A percentile compares a stretch with the other conserved stretches of the same genome.
Conservation (phyloP, 441 rosid species). For the Dalechampia spathulata region DNA sequence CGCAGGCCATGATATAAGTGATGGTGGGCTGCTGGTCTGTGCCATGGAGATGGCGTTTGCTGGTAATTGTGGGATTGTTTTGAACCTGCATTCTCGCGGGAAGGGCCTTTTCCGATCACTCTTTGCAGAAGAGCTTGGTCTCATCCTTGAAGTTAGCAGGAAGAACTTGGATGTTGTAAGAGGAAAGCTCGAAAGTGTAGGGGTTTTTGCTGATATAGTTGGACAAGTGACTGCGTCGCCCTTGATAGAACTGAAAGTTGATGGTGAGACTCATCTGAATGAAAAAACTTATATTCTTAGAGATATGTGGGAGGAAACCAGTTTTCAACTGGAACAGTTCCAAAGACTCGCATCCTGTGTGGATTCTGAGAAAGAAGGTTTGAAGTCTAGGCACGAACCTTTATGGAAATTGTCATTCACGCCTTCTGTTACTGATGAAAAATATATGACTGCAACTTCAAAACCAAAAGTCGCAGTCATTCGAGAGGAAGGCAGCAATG, state of each 20-base stretch:
- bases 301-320: constrained; percentile 96
- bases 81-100: constrained; percentile 51
- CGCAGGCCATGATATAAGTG: constrained; percentile 88
- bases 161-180: constrained; percentile 48
- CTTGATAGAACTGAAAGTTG: constrained; percentile 50
- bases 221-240: constrained; percentile 65
- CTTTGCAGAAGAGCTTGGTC: constrained; percentile 88
- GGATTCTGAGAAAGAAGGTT: constrained; percentile 79
- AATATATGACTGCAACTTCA: constrained; percentile 39
- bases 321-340: constrained; percentile 75
- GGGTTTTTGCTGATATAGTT: constrained; percentile 55
- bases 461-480: constrained; percentile 91
- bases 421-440: constrained; percentile 63
- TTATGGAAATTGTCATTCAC: constrained; percentile 68
- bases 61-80: constrained; percentile 66
- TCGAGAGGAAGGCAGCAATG: constrained; percentile 98
- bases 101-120: constrained; percentile 65
- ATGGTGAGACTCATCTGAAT: constrained; percentile 43
- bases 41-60: constrained; percentile 95
- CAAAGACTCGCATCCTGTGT: constrained; percentile 84
- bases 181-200: constrained; percentile 36
- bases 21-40: constrained; percentile 76
- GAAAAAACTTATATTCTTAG: constrained; percentile 60
- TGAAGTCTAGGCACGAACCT: constrained; percentile 70
- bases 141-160: constrained; percentile 69